A percentile compares a stretch with the other conserved stretches of the same genome.
phyloP scores from a whole-genome alignment of 2,329 filamentous ascomycete genomes.

The Phyllosticta capitalensis region DNA sequence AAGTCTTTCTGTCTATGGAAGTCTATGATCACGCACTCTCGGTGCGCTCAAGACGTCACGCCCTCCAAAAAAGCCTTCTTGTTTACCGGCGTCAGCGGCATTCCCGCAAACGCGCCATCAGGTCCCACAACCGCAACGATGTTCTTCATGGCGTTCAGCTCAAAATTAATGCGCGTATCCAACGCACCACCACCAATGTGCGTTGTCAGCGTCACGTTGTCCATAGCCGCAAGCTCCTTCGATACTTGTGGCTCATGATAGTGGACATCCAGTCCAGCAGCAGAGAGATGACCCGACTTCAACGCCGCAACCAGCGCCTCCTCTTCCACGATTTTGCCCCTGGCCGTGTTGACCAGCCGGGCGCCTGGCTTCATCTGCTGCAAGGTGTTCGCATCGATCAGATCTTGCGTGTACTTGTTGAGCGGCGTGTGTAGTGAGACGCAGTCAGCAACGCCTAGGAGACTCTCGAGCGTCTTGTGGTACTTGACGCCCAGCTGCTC shows the following conservation, averaged over 20 bases:
- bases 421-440: slow-evolving; percentile 27
- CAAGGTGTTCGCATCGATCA: slow-evolving; percentile 25
- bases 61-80: slow-evolving; percentile 26
- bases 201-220: slow-evolving; percentile 36
- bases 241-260: slow-evolving; percentile 27
- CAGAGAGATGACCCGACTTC: slow-evolving; percentile 22
- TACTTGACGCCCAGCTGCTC: slow-evolving; percentile 21
- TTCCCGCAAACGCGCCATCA: slow-evolving; percentile 30
- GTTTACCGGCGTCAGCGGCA: slow-evolving; percentile 48
- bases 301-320: slow-evolving; percentile 26
- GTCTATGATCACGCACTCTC: no score
- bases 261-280: slow-evolving; percentile 28
- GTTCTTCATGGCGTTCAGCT: slow-evolving; percentile 51
- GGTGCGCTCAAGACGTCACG: background rate
- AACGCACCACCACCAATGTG: slow-evolving; percentile 53
- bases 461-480: slow-evolving; percentile 18
- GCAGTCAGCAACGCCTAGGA: slow-evolving; percentile 26
- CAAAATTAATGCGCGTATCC: slow-evolving; percentile 49
- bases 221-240: slow-evolving; percentile 21
- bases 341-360: slow-evolving; percentile 27
- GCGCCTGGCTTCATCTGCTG: slow-evolving; percentile 18
- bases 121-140: slow-evolving; percentile 35
- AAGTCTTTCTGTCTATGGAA: no score
- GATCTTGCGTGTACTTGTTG: slow-evolving; percentile 24
- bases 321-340: slow-evolving; percentile 28